These are phyloP conservation scores for Lentinula raphanica DNA, from an alignment of 768 basidiomycete genomes.

Conservation along the genomic window DNA sequence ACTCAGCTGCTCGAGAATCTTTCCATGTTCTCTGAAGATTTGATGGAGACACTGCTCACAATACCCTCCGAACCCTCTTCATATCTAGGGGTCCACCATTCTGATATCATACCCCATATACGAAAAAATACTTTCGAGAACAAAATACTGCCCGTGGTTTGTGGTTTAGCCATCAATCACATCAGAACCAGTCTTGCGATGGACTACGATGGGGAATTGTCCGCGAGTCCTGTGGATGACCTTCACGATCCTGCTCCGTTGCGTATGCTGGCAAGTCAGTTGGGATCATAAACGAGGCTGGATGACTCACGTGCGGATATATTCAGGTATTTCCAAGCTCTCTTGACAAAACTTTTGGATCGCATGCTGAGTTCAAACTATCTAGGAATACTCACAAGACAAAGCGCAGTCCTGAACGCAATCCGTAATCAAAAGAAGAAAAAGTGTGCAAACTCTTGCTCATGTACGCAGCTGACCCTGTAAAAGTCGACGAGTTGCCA, in stretches of 20 bases:
- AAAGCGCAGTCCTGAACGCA: slow-evolving; percentile 57
- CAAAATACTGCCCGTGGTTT: slow-evolving; percentile 71
- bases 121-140: slow-evolving; percentile 62
- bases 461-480: slow-evolving; percentile 68
- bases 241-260: slow-evolving; percentile 47
- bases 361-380: neutral
- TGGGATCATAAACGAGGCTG: slow-evolving; percentile 82
- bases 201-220: slow-evolving; percentile 76
- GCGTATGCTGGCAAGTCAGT: slow-evolving; percentile 69
- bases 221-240: slow-evolving; percentile 75
- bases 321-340: slow-evolving; percentile 85
- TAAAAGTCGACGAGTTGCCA: slow-evolving; percentile 76
- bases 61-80: slow-evolving; percentile 52
- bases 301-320: slow-evolving; percentile 91
- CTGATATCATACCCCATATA: slow-evolving; percentile 55
- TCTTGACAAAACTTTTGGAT: too few relatives aligned
- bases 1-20: slow-evolving; percentile 70
- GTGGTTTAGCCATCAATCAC: slow-evolving; percentile 76
- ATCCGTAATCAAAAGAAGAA: slow-evolving; percentile 68
- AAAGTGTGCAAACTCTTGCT: slow-evolving; percentile 69
- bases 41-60: slow-evolving; percentile 68
- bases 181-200: slow-evolving; percentile 78
- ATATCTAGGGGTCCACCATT: slow-evolving; percentile 56
- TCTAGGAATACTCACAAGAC: slow-evolving; percentile 63
- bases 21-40: slow-evolving; percentile 72